Conservation (phyloP, 345 rosid genomes). For the Schrenkiella parvula region DNA sequence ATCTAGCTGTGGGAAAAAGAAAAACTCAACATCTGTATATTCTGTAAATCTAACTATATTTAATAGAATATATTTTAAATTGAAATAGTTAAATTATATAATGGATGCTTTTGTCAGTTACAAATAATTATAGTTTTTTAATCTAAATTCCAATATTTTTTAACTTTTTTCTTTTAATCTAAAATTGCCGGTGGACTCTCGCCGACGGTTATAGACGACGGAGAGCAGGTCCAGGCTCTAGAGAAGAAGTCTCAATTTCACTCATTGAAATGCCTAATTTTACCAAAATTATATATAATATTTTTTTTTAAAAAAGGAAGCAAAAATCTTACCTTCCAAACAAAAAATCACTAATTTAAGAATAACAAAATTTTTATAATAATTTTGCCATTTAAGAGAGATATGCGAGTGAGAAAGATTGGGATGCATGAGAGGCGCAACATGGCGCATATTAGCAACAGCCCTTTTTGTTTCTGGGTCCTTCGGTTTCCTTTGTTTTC, state of each 20-base stretch:
- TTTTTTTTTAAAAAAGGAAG: too few relatives aligned
- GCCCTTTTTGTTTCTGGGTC: slow-evolving; percentile 32
- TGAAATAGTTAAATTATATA: too few relatives aligned
- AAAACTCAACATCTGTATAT: background rate
- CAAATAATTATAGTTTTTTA: too few relatives aligned
- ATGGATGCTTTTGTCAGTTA: too few relatives aligned
- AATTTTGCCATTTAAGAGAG: slow-evolving; percentile 6
- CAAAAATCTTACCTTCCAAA: slow-evolving; percentile 5
- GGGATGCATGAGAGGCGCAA: slow-evolving; percentile 10
- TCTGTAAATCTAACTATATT: too few relatives aligned
- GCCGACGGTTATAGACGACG: background rate
- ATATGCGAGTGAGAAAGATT: background rate
- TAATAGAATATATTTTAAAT: too few relatives aligned
- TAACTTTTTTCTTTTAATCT: background rate
- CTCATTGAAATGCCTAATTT: background rate
- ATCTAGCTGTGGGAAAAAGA: background rate
- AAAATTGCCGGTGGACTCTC: background rate
- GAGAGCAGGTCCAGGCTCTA: background rate
- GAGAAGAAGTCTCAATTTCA: slow-evolving; percentile 5
- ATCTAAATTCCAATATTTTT: too few relatives aligned
- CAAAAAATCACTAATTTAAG: background rate
- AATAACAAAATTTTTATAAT: background rate
- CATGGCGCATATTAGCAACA: slow-evolving; percentile 35
- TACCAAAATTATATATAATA: background rate
- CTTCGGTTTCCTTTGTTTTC: slow-evolving; percentile 27